Evolutionary conservation across 1,284 basidiomycete species (phyloP).

Genomic region (Schizopora paradoxa): DNA sequence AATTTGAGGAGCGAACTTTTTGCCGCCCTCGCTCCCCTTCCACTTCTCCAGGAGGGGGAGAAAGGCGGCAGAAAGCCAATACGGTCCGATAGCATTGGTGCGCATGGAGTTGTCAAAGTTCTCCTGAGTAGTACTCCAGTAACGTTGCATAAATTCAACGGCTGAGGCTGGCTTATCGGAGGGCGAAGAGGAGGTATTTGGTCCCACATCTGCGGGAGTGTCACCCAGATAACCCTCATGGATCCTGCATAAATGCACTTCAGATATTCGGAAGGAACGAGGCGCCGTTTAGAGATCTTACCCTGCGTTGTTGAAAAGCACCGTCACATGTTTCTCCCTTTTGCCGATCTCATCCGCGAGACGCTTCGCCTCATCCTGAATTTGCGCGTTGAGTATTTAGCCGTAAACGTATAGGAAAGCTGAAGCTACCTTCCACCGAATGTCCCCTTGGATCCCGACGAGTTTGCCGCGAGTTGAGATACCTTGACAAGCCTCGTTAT

Average conservation of each 20-base stretch:
- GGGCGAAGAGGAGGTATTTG: constrained; percentile 23
- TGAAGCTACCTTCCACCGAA: constrained; percentile 37
- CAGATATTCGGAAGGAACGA: neutral
- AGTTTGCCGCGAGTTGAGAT: constrained; percentile 32
- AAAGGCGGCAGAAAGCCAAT: constrained; percentile 49
- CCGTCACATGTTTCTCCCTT: constrained; percentile 39
- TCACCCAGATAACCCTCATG: constrained; percentile 13
- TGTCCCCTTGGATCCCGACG: constrained; percentile 39
- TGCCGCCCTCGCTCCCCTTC: constrained; percentile 30
- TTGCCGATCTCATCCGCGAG: constrained; percentile 38
- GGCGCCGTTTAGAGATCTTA: constrained; percentile 16
- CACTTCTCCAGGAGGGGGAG: constrained; percentile 45
- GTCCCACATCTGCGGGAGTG: constrained; percentile 28
- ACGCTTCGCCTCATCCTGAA: constrained; percentile 40
- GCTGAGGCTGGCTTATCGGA: constrained; percentile 31
- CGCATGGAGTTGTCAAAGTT: constrained; percentile 34
- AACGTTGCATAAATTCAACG: constrained; percentile 33
- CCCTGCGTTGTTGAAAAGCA: constrained; percentile 38
- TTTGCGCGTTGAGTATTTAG: neutral
- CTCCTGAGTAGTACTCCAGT: constrained; percentile 36
- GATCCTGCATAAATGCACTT: constrained; percentile 5
- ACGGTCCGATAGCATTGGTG: constrained; percentile 43
- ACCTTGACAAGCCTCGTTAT: constrained; percentile 36
- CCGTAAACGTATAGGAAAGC: neutral
- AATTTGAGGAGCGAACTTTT: constrained; percentile 43